Conservation (phyloP, 768 basidiomycete species). For the Suillus sp. region DNA sequence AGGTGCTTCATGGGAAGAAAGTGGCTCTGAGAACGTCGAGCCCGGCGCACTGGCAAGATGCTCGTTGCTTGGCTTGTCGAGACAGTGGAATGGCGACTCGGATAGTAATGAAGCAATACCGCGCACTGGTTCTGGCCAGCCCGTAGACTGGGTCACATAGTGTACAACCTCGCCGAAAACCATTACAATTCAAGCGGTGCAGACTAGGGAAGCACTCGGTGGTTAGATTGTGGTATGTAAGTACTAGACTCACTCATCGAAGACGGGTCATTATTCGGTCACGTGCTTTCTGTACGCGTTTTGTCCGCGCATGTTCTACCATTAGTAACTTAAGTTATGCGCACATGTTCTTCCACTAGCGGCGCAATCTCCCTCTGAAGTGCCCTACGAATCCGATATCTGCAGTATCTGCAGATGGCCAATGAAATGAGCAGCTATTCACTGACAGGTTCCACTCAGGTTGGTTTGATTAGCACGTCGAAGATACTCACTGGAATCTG, state of each 20-base stretch:
- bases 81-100: background rate
- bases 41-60: background rate
- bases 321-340: too few species aligned
- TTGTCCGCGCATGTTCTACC: too few species aligned
- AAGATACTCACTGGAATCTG: background rate
- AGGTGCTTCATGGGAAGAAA: background rate
- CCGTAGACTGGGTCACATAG: background rate
- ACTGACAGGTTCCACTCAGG: background rate
- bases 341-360: background rate
- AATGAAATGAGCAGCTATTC: background rate
- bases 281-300: background rate
- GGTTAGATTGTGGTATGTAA: background rate
- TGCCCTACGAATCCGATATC: background rate
- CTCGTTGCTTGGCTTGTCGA: background rate
- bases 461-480: background rate
- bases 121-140: constrained; percentile 1
- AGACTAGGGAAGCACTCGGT: background rate
- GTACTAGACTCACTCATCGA: too few species aligned
- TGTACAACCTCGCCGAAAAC: background rate
- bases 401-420: background rate
- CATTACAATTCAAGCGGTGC: background rate
- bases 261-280: background rate
- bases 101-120: background rate
- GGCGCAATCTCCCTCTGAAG: background rate
- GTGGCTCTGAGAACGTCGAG: background rate